Evolutionary conservation across 768 basidiomycete species (phyloP), one percentile per base, ranked within the genome.

Genomic region (Artomyces pyxidatus): DNA sequence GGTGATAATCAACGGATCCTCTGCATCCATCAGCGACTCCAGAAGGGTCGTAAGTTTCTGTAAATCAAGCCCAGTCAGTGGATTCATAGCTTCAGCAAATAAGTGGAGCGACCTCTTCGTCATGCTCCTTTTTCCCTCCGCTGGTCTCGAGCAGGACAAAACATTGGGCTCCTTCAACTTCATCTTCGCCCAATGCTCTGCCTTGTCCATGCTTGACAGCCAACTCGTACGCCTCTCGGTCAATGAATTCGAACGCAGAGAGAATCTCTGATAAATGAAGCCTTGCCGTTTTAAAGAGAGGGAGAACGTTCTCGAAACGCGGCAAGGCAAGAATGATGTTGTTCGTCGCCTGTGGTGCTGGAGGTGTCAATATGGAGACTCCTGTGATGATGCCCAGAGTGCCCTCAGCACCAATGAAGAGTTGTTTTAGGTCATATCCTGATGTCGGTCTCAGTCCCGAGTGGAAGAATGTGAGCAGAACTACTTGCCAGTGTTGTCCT

Each of bases 371-470:
- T 61, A 99, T 94, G 3, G 94, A 96, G 32, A 97, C 88, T 21
- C 79, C 96, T 10, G 96, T 99, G 51, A 99, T 82, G 48, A 99
- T 74, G 39, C 96, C 96, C 21, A 99, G 82, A 0, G 95, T 97
- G 45, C 96, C 96, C 64, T 99, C 96, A 6, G 88, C 84, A 11
- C 96, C 96, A 57, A 99, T 96, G 69, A 98, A 99, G 16, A 99
- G 77, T 61, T 99, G 96, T 66, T 99, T 98, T 40, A 99, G 74
- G 65, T 99, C 96, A 63, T 96, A 97, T 11, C 96, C 95, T 56
- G 14, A 2, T 16, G 16, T 12, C 6, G 6, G 43, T 92, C 58
- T 21, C n/a, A 16, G 35, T 21, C 39, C 23, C 6, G 41, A 27
- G 32, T 23, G 21, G 12, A 25, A 16, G 43, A 19, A 32, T 22